Percentiles rank a stretch among this genome's conserved stretches.
Conservation (phyloP, 176 grass and related monocot genomes). For the Alloteropsis semialata region DNA sequence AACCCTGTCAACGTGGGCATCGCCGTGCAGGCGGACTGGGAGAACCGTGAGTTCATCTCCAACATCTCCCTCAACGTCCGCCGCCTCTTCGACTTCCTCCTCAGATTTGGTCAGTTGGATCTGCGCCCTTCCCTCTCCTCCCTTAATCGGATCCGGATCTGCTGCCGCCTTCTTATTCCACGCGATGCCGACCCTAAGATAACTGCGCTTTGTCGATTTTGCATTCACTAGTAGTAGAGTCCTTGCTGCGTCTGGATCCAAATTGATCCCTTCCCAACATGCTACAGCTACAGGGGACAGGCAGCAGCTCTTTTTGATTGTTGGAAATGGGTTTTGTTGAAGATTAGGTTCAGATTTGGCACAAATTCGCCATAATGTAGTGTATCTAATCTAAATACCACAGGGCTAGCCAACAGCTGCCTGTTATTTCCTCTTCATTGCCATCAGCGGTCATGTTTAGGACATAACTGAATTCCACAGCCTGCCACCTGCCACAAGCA, state of each 20-base stretch:
- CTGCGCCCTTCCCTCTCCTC: not conserved
- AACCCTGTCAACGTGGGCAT: constrained; percentile 92
- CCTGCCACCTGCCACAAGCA: not conserved
- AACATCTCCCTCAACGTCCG: constrained; percentile 98
- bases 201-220: no score
- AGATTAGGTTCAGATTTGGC: not conserved
- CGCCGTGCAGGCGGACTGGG: constrained; percentile 94
- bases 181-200: not conserved
- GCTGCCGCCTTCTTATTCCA: not conserved
- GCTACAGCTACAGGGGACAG: no score
- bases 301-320: not conserved
- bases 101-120: constrained; percentile 60
- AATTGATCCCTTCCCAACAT: not conserved
- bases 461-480: not conserved
- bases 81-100: constrained; percentile 95
- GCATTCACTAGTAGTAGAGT: not conserved
- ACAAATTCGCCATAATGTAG: not conserved
- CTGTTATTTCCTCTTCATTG: not conserved
- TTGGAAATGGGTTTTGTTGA: no score
- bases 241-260: not conserved
- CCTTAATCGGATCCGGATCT: constrained; percentile 3
- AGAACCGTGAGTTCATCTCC: constrained; percentile 99
- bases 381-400: not conserved
- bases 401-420: not conserved
- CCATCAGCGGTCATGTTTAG: not conserved